Evolutionary conservation across 2,329 filamentous ascomycete species (phyloP).

Genomic region (Botryotinia globosa): DNA sequence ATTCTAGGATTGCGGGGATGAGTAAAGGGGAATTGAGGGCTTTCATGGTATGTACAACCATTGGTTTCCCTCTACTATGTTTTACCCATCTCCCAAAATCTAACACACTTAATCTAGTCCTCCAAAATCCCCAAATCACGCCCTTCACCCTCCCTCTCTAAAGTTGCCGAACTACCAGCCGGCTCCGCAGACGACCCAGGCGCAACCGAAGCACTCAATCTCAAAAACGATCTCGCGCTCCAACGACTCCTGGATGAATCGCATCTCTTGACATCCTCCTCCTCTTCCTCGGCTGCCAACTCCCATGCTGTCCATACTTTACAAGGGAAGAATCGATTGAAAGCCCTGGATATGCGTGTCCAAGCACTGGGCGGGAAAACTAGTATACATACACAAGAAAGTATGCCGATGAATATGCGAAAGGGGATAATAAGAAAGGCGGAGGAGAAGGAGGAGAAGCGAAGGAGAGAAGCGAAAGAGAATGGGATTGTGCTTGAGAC

Average conservation of each 20-base stretch:
- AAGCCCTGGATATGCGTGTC: slow-evolving; percentile 79
- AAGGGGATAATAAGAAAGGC: slow-evolving; percentile 78
- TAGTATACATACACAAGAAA: slow-evolving; percentile 72
- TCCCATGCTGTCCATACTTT: slow-evolving; percentile 45
- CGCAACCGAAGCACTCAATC: slow-evolving; percentile 60
- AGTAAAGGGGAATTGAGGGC: slow-evolving; percentile 70
- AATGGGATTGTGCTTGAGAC: slow-evolving; percentile 86
- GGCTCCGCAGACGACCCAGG: slow-evolving; percentile 47
- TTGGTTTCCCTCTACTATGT: too few species aligned
- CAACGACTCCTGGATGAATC: slow-evolving; percentile 90
- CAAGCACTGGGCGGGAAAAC: slow-evolving; percentile 75
- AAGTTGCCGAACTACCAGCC: slow-evolving; percentile 30
- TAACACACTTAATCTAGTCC: slow-evolving; percentile 26
- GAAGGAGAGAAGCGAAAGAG: slow-evolving; percentile 78
- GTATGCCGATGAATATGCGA: slow-evolving; percentile 84
- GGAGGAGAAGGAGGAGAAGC: slow-evolving; percentile 61
- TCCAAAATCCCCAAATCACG: slow-evolving; percentile 35
- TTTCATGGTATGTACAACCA: slow-evolving; percentile 61
- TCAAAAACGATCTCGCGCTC: slow-evolving; percentile 89
- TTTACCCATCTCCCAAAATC: not conserved
- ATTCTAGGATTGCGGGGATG: slow-evolving; percentile 42
- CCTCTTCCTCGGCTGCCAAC: not conserved
- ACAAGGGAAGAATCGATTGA: slow-evolving; percentile 69
- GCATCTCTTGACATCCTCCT: slow-evolving; percentile 67
- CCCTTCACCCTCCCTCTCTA: not conserved